Conservation (phyloP, 352 stramenopile genomes). For the Globisporangium spiculum region DNA sequence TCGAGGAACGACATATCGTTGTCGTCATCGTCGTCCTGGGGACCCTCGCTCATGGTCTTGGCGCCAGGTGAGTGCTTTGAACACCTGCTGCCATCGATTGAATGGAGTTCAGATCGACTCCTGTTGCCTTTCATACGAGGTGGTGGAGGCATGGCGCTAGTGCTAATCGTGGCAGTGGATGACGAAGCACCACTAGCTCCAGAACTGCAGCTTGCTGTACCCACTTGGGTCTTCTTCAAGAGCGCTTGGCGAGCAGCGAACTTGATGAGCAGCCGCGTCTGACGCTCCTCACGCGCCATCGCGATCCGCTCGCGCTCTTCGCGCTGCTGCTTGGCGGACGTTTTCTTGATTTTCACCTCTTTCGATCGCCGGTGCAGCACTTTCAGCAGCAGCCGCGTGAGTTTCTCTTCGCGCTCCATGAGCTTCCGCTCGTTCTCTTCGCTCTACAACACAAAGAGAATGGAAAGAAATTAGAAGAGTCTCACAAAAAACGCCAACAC, state of each 20-base stretch:
- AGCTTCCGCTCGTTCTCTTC: constrained; percentile 52
- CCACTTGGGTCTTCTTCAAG: constrained; percentile 7
- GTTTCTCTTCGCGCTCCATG: constrained; percentile 77
- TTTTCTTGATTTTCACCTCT: constrained; percentile 41
- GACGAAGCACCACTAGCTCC: neutral
- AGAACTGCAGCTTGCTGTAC: neutral
- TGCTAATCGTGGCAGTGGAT: neutral
- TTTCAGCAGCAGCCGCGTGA: constrained; percentile 50
- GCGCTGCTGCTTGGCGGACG: constrained; percentile 51
- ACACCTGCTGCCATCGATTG: neutral
- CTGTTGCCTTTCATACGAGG: constrained; percentile 10
- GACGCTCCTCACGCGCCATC: constrained; percentile 73
- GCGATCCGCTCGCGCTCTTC: constrained; percentile 61
- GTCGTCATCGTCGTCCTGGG: constrained; percentile 27
- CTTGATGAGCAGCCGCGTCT: constrained; percentile 49
- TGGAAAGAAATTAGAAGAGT: neutral
- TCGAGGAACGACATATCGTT: constrained; percentile 45
- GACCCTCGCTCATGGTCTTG: constrained; percentile 1
- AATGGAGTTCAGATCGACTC: constrained; percentile 10
- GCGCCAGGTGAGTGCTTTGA: neutral
- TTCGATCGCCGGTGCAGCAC: constrained; percentile 46
- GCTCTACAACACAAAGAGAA: constrained; percentile 26
- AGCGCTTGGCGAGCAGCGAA: constrained; percentile 22
- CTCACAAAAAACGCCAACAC: neutral
- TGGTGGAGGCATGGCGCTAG: neutral